Evolutionary conservation across 2,329 filamentous ascomycete genomes (phyloP).

Genomic region (Verticillium albo-atrum): DNA sequence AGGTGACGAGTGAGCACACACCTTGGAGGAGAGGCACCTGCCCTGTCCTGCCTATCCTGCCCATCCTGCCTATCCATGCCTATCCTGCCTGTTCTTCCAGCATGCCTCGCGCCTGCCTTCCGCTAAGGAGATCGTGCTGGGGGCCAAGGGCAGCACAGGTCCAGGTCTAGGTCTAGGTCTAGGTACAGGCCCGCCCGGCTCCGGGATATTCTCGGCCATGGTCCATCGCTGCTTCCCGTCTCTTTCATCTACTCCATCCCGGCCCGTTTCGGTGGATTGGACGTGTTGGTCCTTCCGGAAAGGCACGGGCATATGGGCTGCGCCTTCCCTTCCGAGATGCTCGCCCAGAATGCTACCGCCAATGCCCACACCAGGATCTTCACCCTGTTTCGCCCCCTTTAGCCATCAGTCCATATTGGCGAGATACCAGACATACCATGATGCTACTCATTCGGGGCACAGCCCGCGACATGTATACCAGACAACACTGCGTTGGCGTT

Average conservation of each 20-base stretch:
- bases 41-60: background rate
- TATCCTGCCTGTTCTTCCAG: background rate
- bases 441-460: background rate
- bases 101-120: too few relatives aligned
- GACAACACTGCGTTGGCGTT: background rate
- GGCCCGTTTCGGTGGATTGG: background rate
- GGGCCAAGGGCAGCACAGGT: too few relatives aligned
- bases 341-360: background rate
- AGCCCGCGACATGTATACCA: background rate
- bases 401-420: background rate
- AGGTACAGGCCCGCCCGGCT: background rate
- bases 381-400: background rate
- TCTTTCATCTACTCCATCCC: background rate
- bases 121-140: too few relatives aligned
- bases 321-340: background rate
- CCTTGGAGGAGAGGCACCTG: background rate
- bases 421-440: background rate
- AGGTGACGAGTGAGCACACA: background rate
- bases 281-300: background rate
- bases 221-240: background rate
- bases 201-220: background rate
- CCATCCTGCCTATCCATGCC: background rate
- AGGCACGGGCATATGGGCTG: background rate
- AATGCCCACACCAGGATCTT: background rate
- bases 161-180: background rate